Evolutionary conservation across 2,329 filamentous ascomycete genomes (phyloP).

Genomic region (Monosporascus sp.): DNA sequence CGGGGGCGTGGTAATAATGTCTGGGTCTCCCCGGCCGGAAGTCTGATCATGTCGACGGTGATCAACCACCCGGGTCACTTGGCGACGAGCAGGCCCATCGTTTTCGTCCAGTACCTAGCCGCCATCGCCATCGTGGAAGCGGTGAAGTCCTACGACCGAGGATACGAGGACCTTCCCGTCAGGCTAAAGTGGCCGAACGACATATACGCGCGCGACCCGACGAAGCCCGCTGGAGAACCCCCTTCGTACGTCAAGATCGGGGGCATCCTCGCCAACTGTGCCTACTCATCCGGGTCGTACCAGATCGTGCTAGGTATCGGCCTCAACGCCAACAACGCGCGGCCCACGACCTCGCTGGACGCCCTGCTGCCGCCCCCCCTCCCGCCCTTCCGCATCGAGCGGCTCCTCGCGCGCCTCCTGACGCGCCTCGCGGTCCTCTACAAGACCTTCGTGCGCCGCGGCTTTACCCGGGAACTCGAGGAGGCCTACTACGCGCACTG

Average conservation of each 20-base stretch:
- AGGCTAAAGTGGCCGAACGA: slow-evolving; percentile 98
- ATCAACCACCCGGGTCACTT: slow-evolving; percentile 77
- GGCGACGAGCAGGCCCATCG: slow-evolving; percentile 68
- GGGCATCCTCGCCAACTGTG: slow-evolving; percentile 86
- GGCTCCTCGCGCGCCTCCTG: slow-evolving; percentile 74
- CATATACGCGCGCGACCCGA: slow-evolving; percentile 69
- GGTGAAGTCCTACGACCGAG: slow-evolving; percentile 71
- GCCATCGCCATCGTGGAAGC: slow-evolving; percentile 83
- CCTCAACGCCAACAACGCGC: slow-evolving; percentile 76
- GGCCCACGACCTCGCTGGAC: slow-evolving; percentile 82
- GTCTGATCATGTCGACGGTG: slow-evolving; percentile 81
- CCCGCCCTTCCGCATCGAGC: slow-evolving; percentile 64
- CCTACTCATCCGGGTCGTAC: slow-evolving; percentile 71
- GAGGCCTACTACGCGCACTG: slow-evolving; percentile 74
- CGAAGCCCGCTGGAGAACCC: slow-evolving; percentile 9
- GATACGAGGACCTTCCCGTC: slow-evolving; percentile 71
- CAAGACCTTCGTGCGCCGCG: slow-evolving; percentile 63
- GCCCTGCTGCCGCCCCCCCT: slow-evolving; percentile 55
- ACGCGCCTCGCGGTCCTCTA: slow-evolving; percentile 76
- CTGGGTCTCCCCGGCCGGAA: slow-evolving; percentile 86
- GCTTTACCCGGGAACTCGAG: slow-evolving; percentile 72
- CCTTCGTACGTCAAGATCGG: slow-evolving; percentile 78
- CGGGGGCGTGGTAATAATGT: slow-evolving; percentile 88
- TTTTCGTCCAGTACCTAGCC: slow-evolving; percentile 91
- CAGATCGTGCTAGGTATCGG: slow-evolving; percentile 83